Evolutionary conservation across 2,329 filamentous ascomycete genomes (phyloP).

Genomic region (Clarireedia homoeocarpa): DNA sequence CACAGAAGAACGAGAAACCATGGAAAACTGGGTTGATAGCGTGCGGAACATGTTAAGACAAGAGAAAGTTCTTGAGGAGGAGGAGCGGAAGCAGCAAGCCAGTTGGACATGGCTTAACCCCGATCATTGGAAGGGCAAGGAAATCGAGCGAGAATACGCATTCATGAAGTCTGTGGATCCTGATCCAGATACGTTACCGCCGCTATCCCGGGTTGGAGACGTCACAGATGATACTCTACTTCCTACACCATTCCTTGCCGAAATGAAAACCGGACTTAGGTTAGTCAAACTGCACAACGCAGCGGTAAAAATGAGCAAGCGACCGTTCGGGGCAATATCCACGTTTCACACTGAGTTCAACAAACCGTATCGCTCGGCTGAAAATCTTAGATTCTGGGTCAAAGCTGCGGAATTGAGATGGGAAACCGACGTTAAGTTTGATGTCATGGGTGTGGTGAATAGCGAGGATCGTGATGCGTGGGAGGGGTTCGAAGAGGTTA

Average conservation of each 20-base stretch:
- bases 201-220: constrained; percentile 53
- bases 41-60: constrained; percentile 68
- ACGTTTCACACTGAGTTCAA: constrained; percentile 84
- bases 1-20: constrained; percentile 66
- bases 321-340: constrained; percentile 84
- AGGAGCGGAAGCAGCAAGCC: constrained; percentile 56
- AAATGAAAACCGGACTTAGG: constrained; percentile 69
- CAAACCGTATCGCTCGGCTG: constrained; percentile 88
- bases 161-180: constrained; percentile 73
- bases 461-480: constrained; percentile 61
- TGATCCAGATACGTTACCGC: constrained; percentile 52
- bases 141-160: constrained; percentile 70
- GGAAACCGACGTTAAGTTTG: constrained; percentile 76
- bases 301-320: constrained; percentile 73
- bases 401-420: constrained; percentile 93
- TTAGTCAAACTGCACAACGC: constrained; percentile 87
- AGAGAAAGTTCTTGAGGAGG: constrained; percentile 70
- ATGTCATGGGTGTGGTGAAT: constrained; percentile 81
- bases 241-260: constrained; percentile 65
- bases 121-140: constrained; percentile 62
- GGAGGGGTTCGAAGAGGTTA: constrained; percentile 73
- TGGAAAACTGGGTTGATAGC: constrained; percentile 70
- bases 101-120: constrained; percentile 74
- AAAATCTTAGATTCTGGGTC: constrained; percentile 92
- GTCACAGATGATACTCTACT: constrained; percentile 34